phyloP scores from a whole-genome alignment of 148 eudicot species.

The Talinum fruticosum region DNA sequence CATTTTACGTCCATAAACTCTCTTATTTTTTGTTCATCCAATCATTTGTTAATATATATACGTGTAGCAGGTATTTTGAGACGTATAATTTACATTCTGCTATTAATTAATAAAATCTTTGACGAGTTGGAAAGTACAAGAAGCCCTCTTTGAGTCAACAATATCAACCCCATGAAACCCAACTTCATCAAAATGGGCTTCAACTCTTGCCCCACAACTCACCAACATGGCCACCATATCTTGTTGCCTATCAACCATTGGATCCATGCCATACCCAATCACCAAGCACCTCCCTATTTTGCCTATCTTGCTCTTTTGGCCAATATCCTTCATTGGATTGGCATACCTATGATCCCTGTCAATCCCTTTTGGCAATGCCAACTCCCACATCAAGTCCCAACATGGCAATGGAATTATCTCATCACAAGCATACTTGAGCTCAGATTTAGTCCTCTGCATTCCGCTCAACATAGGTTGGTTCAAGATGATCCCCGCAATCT shows the following conservation, averaged over 20 bases:
- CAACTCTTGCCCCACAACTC: conserved; percentile 54
- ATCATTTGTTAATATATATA: too few species aligned
- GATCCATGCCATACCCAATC: conserved; percentile 72
- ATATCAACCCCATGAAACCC: conserved; percentile 74
- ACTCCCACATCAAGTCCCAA: conserved; percentile 59
- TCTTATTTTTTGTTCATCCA: too few species aligned
- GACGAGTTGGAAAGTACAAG: conserved; percentile 41
- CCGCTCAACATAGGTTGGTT: conserved; percentile 69
- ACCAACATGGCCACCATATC: conserved; percentile 63
- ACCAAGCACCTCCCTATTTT: conserved; percentile 58
- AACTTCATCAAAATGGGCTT: conserved; percentile 66
- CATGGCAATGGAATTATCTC: conserved; percentile 48
- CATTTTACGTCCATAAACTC: too few species aligned
- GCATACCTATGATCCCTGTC: conserved; percentile 65
- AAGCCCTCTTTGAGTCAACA: conserved; percentile 47
- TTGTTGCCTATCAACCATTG: conserved; percentile 77
- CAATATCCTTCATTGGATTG: conserved; percentile 51
- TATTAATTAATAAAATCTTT: conserved; percentile 49
- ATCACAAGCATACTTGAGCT: conserved; percentile 48
- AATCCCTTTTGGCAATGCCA: conserved; percentile 54
- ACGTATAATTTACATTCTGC: too few species aligned
- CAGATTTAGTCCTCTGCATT: conserved; percentile 44
- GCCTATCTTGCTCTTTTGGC: conserved; percentile 31
- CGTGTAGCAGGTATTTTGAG: too few species aligned
- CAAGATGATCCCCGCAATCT: conserved; percentile 42